Evolutionary conservation across 2,329 filamentous ascomycete species (phyloP).

Genomic region (Neophaeococcomyces mojaviensis): DNA sequence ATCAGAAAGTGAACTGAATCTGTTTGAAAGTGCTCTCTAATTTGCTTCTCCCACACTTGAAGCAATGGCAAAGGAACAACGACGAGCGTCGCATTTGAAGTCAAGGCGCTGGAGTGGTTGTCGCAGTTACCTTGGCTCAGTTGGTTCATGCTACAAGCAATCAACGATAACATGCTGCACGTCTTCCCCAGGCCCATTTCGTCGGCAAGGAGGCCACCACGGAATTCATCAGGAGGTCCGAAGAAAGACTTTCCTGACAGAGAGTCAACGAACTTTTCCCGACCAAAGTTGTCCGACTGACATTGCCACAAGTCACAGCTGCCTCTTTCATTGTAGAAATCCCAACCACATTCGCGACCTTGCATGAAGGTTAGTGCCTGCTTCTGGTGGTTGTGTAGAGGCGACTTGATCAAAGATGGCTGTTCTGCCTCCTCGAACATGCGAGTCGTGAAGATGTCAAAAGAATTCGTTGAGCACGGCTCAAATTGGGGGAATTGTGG

Average conservation of each 20-base stretch:
- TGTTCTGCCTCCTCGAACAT: not conserved
- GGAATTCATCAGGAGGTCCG: constrained; percentile 31
- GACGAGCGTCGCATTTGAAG: constrained; percentile 23
- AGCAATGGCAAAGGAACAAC: constrained; percentile 35
- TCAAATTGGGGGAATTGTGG: not conserved
- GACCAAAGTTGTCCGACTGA: constrained; percentile 1
- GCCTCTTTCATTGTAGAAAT: constrained; percentile 18
- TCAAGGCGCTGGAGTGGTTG: not conserved
- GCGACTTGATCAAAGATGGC: not conserved
- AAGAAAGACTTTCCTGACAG: constrained; percentile 25
- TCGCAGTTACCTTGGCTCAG: not conserved
- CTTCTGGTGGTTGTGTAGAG: constrained; percentile 30
- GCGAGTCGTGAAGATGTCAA: not conserved
- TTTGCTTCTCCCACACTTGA: constrained; percentile 34
- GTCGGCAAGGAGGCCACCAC: constrained; percentile 42
- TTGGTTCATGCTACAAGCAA: constrained; percentile 21
- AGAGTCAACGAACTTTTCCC: constrained; percentile 23
- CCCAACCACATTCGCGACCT: constrained; percentile 33
- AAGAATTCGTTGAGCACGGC: not conserved
- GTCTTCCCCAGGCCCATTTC: constrained; percentile 44
- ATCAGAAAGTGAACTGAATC: not conserved
- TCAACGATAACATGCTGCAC: constrained; percentile 37
- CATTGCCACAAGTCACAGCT: constrained; percentile 31
- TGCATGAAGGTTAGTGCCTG: constrained; percentile 40
- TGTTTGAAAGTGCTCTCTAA: constrained; percentile 21